Evolutionary conservation across 495 filamentous ascomycete genomes (phyloP), one percentile per base, ranked within the genome.

Genomic region (Parathielavia appendiculata): DNA sequence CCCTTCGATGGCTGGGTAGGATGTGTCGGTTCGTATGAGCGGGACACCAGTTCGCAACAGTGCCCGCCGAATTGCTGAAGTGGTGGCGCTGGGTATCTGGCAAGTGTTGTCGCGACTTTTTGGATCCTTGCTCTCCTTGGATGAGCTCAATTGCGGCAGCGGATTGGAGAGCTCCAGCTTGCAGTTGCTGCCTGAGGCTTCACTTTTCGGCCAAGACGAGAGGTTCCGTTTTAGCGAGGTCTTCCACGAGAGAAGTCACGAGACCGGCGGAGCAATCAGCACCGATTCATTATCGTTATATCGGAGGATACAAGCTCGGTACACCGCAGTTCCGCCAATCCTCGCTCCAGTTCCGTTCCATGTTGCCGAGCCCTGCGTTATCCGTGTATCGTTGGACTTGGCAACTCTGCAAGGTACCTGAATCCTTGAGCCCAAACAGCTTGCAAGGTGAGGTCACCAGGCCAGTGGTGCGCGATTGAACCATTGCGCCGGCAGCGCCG

Each of bases 381-480:
- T n/a, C 51, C 50, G 44, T 19, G 22, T 36, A 47, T 26, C 23
- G 34, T 50, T 19, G 26, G 30, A 35, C 53, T 51, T 58, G 26
- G 45, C 59, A 45, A 11, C 45, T 54, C 49, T 43, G 52, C 52
- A 43, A 44, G 58, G 61, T 63, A 57, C 61, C 49, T 63, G 53
- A 30, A 54, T 48, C 52, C 52, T 54, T 56, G 52, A 22, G 57
- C 17, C 57, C 57, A 59, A 64, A 39, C 36, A 36, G 62, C 54
- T 30, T 67, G 64, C 64, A 56, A 43, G 54, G 48, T 66, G 64
- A 66, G 64, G 64, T 66, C 64, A 66, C 63, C 57, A 40, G 58
- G 53, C 55, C 41, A 57, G 43, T 63, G 44, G 47, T 54, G 57
- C 9, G 51, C 46, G 58, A 45, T 30, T 26, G 40, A 35, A 36